phyloP scores from a whole-genome alignment of 75 land plant species.

The Adiantum capillusveneris region DNA sequence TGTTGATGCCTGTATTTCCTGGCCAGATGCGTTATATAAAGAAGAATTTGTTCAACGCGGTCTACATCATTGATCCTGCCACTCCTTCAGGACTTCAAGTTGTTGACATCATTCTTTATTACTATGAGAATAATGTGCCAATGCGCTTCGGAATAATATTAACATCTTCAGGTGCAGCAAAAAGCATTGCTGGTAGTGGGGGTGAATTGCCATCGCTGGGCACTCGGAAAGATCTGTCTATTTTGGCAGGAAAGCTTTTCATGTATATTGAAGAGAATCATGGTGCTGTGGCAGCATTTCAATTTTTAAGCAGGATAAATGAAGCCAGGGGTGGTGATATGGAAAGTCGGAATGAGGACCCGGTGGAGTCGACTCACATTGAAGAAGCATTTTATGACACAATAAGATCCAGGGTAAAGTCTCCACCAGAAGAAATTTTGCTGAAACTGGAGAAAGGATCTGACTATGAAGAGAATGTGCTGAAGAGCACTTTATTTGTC shows the following conservation, averaged over 20 bases:
- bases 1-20: slow-evolving; percentile 92
- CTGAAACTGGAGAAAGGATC: slow-evolving; percentile 48
- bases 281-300: slow-evolving; percentile 49
- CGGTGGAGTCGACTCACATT: slow-evolving; percentile 46
- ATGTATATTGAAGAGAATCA: slow-evolving; percentile 58
- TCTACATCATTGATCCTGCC: slow-evolving; percentile 88
- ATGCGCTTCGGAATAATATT: slow-evolving; percentile 89
- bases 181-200: slow-evolving; percentile 37
- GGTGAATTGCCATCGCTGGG: slow-evolving; percentile 27
- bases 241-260: slow-evolving; percentile 39
- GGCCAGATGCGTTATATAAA: slow-evolving; percentile 94
- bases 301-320: slow-evolving; percentile 63
- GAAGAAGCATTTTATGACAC: slow-evolving; percentile 79
- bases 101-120: slow-evolving; percentile 45
- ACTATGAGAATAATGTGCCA: slow-evolving; percentile 66
- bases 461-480: slow-evolving; percentile 37
- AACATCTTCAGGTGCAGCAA: slow-evolving; percentile 48
- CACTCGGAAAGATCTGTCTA: not conserved
- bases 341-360: slow-evolving; percentile 11
- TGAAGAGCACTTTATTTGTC: slow-evolving; percentile 63
- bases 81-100: slow-evolving; percentile 63
- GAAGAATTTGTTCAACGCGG: slow-evolving; percentile 88
- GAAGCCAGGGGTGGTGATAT: slow-evolving; percentile 31
- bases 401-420: slow-evolving; percentile 48
- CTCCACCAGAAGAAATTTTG: slow-evolving; percentile 60